Base-by-base conservation (phyloP, 2,329 filamentous ascomycete species). In the Chaetomium sp. region DNA sequence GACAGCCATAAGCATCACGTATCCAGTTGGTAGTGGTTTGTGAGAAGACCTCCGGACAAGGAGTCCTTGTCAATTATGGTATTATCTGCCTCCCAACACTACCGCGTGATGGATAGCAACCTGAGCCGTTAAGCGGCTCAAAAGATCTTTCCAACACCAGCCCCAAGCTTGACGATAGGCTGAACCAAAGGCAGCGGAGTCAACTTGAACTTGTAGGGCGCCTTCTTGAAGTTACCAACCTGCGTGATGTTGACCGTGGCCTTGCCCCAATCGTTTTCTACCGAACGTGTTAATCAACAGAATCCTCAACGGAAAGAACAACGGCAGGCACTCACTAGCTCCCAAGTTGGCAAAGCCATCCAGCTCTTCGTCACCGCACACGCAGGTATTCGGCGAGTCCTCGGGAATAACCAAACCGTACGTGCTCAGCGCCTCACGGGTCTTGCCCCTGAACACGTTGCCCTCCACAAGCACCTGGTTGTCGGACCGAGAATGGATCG, bases 261-360 rank as follows among this genome's bases (percentile, higher is more conserved):
- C 3, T 71, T 66, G 1, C 82, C 82, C 71, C 79, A 85, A 50
- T 85, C 81, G 68, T 85, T 79, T 65, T 74, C 76, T 75, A 68
- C 6, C 5, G 0, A n/a, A 10, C 8, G 3, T 13, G 63, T 69
- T 33, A 69, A 65, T 23, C 4, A 29, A 8, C 1, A 42, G 16
- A 42, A 7, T 58, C 25, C 2, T 3, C 9, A 13, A 31, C 56
- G 29, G 4, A 9, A 29, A 10, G 8, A 38, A 25, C 9, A 35
- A 33, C 25, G n/a, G 3, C 7, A 3, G 21, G n/a, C 4, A 78
- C 81, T 72, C 73, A 83, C 82, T 77, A 3, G 81, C 80, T 27
- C 83, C 83, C 19, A 84, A 73, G 65, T 85, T 85, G 3, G 81
- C 82, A 70, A 77, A 85, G 0, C 83, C 83, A 67, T 85, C 83